phyloP scores from a whole-genome alignment of 192 early-diverging fungal genomes.

The Coemansia reversa region DNA sequence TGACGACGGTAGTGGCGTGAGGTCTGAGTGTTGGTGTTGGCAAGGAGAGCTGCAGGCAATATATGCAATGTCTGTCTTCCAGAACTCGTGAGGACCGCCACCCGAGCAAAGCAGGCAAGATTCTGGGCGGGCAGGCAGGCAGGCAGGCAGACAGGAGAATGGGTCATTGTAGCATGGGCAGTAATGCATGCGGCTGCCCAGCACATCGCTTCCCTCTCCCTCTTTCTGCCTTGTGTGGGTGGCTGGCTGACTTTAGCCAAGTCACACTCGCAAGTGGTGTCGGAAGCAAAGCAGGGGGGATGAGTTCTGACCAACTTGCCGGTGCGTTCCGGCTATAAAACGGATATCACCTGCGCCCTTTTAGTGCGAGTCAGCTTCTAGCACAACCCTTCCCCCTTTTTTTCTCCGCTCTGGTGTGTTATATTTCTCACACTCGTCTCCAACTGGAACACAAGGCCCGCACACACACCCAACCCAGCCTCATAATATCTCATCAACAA shows the following conservation, averaged over 20 bases:
- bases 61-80: no score
- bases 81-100: no score
- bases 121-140: no score
- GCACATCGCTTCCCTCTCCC: not conserved
- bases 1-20: no score
- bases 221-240: not conserved
- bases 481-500: conserved; percentile 1
- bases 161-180: not conserved
- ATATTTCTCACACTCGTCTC: conserved; percentile 14
- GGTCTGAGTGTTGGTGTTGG: no score
- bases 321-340: conserved; percentile 13
- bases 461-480: not conserved
- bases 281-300: not conserved
- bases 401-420: conserved; percentile 15
- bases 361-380: conserved; percentile 1
- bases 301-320: conserved; percentile 1
- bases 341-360: conserved; percentile 16
- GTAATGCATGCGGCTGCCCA: not conserved
- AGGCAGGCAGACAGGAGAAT: no score
- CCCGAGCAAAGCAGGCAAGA: no score
- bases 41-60: no score
- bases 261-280: not conserved
- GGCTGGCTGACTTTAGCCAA: conserved; percentile 1
- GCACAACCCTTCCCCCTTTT: conserved; percentile 6
- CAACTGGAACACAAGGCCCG: conserved; percentile 11